phyloP scores from a whole-genome alignment of 2,329 filamentous ascomycete species.

The Davidsoniella virescens region DNA sequence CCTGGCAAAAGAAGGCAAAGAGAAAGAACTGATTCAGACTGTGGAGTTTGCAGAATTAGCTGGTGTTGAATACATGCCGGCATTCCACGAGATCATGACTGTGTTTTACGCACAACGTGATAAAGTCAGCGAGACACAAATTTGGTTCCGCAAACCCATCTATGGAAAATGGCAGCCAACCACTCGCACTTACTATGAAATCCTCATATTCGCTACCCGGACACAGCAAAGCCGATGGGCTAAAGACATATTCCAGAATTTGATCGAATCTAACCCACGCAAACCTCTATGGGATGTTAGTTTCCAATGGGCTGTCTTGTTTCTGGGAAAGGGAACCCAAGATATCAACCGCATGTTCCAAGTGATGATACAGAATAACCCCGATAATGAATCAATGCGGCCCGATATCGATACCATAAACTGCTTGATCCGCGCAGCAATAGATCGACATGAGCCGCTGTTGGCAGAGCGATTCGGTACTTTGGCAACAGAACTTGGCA shows the following conservation, averaged over 20 bases:
- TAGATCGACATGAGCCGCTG: constrained; percentile 51
- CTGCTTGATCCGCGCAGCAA: constrained; percentile 53
- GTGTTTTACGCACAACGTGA: constrained; percentile 44
- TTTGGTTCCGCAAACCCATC: constrained; percentile 48
- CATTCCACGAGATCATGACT: constrained; percentile 39
- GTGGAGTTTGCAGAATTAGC: constrained; percentile 33
- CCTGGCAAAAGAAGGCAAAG: constrained; percentile 42
- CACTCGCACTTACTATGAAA: constrained; percentile 30
- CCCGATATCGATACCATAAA: constrained; percentile 65
- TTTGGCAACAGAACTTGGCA: constrained; percentile 46
- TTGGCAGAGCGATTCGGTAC: constrained; percentile 58
- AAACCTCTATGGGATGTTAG: constrained; percentile 54
- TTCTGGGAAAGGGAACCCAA: constrained; percentile 51
- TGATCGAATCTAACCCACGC: constrained; percentile 29
- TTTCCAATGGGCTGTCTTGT: constrained; percentile 58
- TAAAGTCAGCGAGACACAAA: constrained; percentile 43
- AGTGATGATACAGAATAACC: constrained; percentile 39
- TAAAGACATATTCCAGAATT: constrained; percentile 36
- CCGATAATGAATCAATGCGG: constrained; percentile 27
- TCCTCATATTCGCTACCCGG: constrained; percentile 45
- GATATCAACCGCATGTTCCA: constrained; percentile 59
- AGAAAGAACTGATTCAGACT: constrained; percentile 40
- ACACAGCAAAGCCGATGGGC: constrained; percentile 47
- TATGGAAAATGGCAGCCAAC: constrained; percentile 25
- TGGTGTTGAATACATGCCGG: constrained; percentile 27